Evolutionary conservation across 768 basidiomycete genomes (phyloP), one percentile per base, ranked within the genome.

Genomic region (Auricularia sp.): DNA sequence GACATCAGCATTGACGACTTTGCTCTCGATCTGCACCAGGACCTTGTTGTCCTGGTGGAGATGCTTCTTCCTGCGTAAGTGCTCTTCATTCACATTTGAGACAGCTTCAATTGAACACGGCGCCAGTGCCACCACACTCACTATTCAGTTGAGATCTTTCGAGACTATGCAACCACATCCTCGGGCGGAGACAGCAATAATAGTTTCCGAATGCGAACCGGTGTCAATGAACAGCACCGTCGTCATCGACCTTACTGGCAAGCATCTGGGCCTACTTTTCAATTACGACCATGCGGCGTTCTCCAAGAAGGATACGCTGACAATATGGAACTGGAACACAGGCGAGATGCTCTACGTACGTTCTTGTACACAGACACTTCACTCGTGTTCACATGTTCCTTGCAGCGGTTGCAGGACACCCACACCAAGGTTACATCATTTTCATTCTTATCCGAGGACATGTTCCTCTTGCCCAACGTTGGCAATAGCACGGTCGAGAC

Each of bases 1-100:
- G 56, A 59, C 56, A 33, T 59, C 29, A 59, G 56, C 24, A 59
- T 59, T 10, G 56, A 59, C 56, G 56, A 59, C 34, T 59, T 59
- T 35, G 56, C 56, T 6, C 34, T 59, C 16, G 56, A 59, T 24
- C 29, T 59, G 24, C 24, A 35, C 24, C 56, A 59, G 34, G 56
- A 59, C 29, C 34, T 59, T 10, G 24, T 59, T 10, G 56, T 59
- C 16, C 56, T 59, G 8, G 56, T 59, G 24, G 56, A 59, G 34
- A 59, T 59, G 56, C 56, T 59, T 35, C 24, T 59, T 10, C 56
- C 56, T 2, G 34, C 39, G 39, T 42, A 42, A 7, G 39, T 14
- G 8, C 13, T 8, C 39, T 8, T 42, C 13, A 7, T 42, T 8
- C 8, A 42, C 39, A 14, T 14, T 42, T 29, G 8, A 42, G 39